phyloP scores from a whole-genome alignment of 2,329 filamentous ascomycete genomes.

The Alternaria incomplexa region DNA sequence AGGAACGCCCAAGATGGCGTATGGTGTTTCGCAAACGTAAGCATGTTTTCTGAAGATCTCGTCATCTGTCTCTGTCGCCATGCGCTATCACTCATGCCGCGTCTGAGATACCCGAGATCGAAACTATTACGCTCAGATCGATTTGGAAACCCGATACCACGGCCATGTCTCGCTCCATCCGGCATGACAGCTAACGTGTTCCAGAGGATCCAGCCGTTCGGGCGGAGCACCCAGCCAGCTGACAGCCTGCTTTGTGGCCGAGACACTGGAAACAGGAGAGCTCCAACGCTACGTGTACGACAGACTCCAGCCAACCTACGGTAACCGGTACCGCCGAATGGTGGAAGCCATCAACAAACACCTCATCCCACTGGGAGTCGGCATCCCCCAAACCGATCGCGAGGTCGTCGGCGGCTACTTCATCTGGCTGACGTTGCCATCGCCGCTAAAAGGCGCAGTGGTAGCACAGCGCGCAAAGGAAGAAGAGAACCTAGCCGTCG shows the following conservation, averaged over 20 bases:
- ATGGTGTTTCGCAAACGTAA: slow-evolving; percentile 65
- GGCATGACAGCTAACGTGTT: slow-evolving; percentile 27
- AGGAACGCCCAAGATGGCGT: slow-evolving; percentile 66
- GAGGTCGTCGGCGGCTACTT: slow-evolving; percentile 80
- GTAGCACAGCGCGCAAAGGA: slow-evolving; percentile 64
- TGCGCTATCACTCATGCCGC: background rate
- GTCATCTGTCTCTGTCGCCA: background rate
- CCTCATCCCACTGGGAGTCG: slow-evolving; percentile 68
- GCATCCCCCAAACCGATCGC: slow-evolving; percentile 51
- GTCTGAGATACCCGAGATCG: background rate
- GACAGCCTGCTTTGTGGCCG: slow-evolving; percentile 62
- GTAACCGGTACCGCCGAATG: slow-evolving; percentile 61
- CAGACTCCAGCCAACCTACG: slow-evolving; percentile 63
- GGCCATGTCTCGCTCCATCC: slow-evolving; percentile 6
- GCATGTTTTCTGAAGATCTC: slow-evolving; percentile 21
- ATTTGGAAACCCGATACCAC: slow-evolving; percentile 1
- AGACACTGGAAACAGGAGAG: slow-evolving; percentile 59
- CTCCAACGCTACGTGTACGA: slow-evolving; percentile 61
- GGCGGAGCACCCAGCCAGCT: slow-evolving; percentile 67
- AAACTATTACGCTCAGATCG: background rate
- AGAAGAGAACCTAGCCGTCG: slow-evolving; percentile 72
- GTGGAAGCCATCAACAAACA: slow-evolving; percentile 64
- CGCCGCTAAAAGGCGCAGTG: slow-evolving; percentile 58
- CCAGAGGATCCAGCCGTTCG: slow-evolving; percentile 63
- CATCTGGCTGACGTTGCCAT: slow-evolving; percentile 75